Percentiles rank a stretch among this genome's conserved stretches.
Evolutionary conservation across 495 filamentous ascomycete genomes (phyloP).

Genomic region (Articulospora tetracladia): DNA sequence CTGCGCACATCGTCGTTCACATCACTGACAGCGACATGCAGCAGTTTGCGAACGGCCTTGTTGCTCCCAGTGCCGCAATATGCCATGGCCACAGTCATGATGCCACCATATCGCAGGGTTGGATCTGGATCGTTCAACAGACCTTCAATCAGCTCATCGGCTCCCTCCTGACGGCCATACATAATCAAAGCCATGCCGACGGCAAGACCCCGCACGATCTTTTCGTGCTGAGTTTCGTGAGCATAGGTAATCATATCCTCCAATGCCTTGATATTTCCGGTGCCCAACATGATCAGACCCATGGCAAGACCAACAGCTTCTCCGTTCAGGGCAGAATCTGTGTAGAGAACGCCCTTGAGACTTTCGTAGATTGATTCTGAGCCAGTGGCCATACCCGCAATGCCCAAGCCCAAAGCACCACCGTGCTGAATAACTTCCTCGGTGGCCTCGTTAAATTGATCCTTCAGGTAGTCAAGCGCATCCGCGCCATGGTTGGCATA

Average conservation of each 20-base stretch:
- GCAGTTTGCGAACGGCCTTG: constrained; percentile 95
- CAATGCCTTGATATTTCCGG: constrained; percentile 83
- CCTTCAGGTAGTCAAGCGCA: constrained; percentile 82
- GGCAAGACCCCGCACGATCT: constrained; percentile 93
- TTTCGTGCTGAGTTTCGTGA: constrained; percentile 97
- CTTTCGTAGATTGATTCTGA: constrained; percentile 88
- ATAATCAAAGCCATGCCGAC: constrained; percentile 98
- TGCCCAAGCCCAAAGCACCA: constrained; percentile 89
- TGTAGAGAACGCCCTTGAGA: constrained; percentile 79
- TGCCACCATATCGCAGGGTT: constrained; percentile 91
- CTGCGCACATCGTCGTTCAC: constrained; percentile 97
- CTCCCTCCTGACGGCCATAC: constrained; percentile 92
- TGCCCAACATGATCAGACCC: constrained; percentile 96
- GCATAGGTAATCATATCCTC: constrained; percentile 97
- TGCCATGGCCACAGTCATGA: constrained; percentile 96
- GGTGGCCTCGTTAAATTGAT: constrained; percentile 78
- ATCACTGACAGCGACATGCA: constrained; percentile 96
- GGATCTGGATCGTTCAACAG: constrained; percentile 93
- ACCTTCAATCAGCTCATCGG: constrained; percentile 90
- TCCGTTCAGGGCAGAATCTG: constrained; percentile 91
- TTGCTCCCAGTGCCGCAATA: constrained; percentile 98
- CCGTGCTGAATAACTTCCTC: constrained; percentile 98
- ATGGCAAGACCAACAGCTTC: constrained; percentile 94
- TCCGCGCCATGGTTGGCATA: constrained; percentile 96
- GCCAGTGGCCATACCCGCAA: constrained; percentile 96